Evolutionary conservation across 2,329 filamentous ascomycete species (phyloP).

Genomic region (Paecilomyces niveus): DNA sequence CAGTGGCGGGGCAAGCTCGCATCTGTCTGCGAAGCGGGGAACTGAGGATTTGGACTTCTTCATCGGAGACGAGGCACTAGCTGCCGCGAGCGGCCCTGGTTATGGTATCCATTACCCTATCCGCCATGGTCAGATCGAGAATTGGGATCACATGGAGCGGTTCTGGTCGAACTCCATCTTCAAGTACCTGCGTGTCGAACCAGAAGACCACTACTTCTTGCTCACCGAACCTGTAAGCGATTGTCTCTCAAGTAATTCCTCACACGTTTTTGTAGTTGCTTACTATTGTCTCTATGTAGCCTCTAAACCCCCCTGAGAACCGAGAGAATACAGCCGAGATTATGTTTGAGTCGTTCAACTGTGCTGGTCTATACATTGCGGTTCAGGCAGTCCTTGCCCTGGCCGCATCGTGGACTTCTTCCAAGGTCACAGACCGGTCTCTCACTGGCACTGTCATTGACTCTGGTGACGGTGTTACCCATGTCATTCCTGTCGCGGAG

Average conservation of each 20-base stretch:
- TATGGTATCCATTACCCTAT: slow-evolving; percentile 98
- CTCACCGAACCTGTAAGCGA: slow-evolving; percentile 82
- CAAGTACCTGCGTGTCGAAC: slow-evolving; percentile 96
- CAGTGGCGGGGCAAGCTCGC: slow-evolving; percentile 72
- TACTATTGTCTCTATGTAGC: slow-evolving; percentile 44
- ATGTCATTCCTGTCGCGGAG: slow-evolving; percentile 97
- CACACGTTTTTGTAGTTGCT: neutral
- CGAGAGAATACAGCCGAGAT: slow-evolving; percentile 98
- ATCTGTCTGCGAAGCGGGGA: slow-evolving; percentile 84
- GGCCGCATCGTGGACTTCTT: slow-evolving; percentile 96
- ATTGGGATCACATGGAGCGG: slow-evolving; percentile 99
- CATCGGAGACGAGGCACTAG: slow-evolving; percentile 92
- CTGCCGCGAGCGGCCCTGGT: slow-evolving; percentile 75
- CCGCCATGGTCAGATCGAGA: slow-evolving; percentile 95
- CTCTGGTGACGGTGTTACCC: slow-evolving; percentile 96
- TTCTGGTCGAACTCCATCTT: slow-evolving; percentile 99
- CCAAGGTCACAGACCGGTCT: slow-evolving; percentile 92
- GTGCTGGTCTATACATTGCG: slow-evolving; percentile 95
- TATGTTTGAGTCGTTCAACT: slow-evolving; percentile 99
- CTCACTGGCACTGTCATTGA: slow-evolving; percentile 97
- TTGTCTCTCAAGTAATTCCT: neutral
- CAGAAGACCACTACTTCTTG: slow-evolving; percentile 97
- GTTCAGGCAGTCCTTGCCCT: slow-evolving; percentile 95
- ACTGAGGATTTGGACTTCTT: slow-evolving; percentile 98
- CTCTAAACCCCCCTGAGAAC: slow-evolving; percentile 96